Base-by-base conservation (phyloP, 2,329 filamentous ascomycete species). In the Kalmusia sp. region DNA sequence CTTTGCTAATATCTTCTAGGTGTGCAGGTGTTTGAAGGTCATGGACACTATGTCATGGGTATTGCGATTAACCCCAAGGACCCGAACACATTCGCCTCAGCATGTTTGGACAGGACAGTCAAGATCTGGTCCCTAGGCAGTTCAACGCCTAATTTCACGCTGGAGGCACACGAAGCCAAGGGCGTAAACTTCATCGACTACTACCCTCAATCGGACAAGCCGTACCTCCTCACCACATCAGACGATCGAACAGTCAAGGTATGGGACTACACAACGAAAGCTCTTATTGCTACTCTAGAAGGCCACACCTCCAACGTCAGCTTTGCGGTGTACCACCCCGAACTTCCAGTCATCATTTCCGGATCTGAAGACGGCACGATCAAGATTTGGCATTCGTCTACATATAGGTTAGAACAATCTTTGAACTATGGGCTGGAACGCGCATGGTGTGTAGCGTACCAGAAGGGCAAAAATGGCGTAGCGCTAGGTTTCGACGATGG, bases 181-280 rank as follows among this genome's bases (percentile, higher is more conserved):
- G 93, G 93, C 68, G 95, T 99, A 59, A 99, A 99, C 78, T 92
- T 96, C 71, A 93, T 99, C 66, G 95, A 99, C 72, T 99, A 88
- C 72, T 88, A 88, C 67, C 86, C 86, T 4, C 84, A 87, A 58
- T 83, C 83, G 22, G 86, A 88, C 73, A 88, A 88, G 71, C 86
- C 86, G 31, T 98, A 99, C 71, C 87, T 99, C 39, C 87, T 99
- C 59, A 99, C 95, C 21, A 97, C 93, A 12, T 96, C 92, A 6
- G 95, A 99, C 74, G 95, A 98, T 76, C 87, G 91, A 67, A 98
- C 93, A 1, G 92, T 98, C 67, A 98, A 98, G 82, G 87, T 99
- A 50, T 99, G 95, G 93, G 95, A 99, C 73, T 98, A 99, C 81
- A 98, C 93, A 11, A 98, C 93, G 43, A 99, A 99, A 79, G 95